Percentiles rank a stretch among this genome's conserved stretches.
phyloP scores from a whole-genome alignment of 306 rosid genomes.

The Geum urbanum region DNA sequence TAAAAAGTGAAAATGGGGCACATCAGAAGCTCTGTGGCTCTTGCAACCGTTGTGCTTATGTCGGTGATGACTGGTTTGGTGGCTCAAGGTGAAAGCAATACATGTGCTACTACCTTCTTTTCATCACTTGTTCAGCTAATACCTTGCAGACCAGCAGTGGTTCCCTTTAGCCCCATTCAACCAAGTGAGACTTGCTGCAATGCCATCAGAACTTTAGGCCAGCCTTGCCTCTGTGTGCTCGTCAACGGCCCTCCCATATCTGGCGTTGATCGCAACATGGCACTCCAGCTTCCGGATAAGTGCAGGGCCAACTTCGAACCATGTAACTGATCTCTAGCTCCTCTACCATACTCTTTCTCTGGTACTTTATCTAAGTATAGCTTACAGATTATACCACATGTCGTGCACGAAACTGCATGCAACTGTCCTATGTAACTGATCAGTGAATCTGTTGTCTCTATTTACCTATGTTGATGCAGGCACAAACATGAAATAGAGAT shows the following conservation, averaged over 20 bases:
- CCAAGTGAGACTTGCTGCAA: slow-evolving; percentile 69
- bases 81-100: slow-evolving; percentile 34
- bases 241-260: slow-evolving; percentile 74
- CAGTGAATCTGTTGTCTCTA: neutral
- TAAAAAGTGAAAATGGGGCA: slow-evolving; percentile 33
- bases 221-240: slow-evolving; percentile 73
- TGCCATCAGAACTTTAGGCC: slow-evolving; percentile 67
- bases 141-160: slow-evolving; percentile 79
- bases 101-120: slow-evolving; percentile 69
- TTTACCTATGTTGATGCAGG: slow-evolving; percentile 42
- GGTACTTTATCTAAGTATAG: neutral
- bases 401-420: neutral
- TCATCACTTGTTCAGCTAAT: slow-evolving; percentile 74
- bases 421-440: neutral
- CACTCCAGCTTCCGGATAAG: slow-evolving; percentile 69
- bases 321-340: slow-evolving; percentile 39
- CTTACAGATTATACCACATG: neutral
- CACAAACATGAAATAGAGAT: slow-evolving; percentile 37
- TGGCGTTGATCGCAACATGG: slow-evolving; percentile 82
- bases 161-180: slow-evolving; percentile 66
- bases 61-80: slow-evolving; percentile 29
- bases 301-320: slow-evolving; percentile 70
- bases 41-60: slow-evolving; percentile 29
- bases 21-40: slow-evolving; percentile 11
- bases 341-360: neutral